Evolutionary conservation across 2,329 filamentous ascomycete genomes (phyloP), one percentile per base, ranked within the genome.

Genomic region (Ascochyta lentis): DNA sequence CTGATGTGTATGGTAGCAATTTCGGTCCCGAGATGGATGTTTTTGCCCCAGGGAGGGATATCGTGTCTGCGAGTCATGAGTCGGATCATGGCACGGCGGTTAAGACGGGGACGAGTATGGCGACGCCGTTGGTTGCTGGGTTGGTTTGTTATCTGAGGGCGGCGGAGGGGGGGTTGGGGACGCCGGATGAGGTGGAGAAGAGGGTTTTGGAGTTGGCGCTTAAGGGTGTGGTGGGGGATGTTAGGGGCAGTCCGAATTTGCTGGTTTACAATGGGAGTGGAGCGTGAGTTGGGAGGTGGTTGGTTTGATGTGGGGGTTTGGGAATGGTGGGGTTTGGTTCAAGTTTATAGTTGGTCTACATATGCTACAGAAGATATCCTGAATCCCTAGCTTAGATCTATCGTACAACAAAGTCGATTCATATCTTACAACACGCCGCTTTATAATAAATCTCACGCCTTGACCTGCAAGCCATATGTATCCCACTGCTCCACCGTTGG

Each of bases 71-170:
- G 33, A 42, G 39, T 15, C 39, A 41, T 26, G 84, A 64, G 65
- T 68, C 60, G 33, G 58, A 79, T 37, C 69, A 73, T 42, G 73
- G 70, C 1, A 68, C 63, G 73, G 77, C 76, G 55, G 78, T 72
- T 46, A 81, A 86, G 65, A 82, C 79, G 13, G 86, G 86, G 16
- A 89, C 86, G 10, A 84, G 80, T 38, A 87, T 88, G 85, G 86
- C 88, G 35, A 83, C 83, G 24, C 88, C 88, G 6, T 87, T 90
- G 69, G 80, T 90, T 46, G 82, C 85, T 37, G 88, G 88, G 53
- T 80, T 90, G 9, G 86, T 84, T 22, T 87, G 86, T 34, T 90
- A 90, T 74, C 78, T 90, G 38, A 85, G 90, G 77, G 70, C 73
- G 12, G 71, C 81, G 42, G 76, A 82, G 54, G 38, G 38, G 2